phyloP scores from a whole-genome alignment of 768 basidiomycete species.

The Tylopilus balloui region DNA sequence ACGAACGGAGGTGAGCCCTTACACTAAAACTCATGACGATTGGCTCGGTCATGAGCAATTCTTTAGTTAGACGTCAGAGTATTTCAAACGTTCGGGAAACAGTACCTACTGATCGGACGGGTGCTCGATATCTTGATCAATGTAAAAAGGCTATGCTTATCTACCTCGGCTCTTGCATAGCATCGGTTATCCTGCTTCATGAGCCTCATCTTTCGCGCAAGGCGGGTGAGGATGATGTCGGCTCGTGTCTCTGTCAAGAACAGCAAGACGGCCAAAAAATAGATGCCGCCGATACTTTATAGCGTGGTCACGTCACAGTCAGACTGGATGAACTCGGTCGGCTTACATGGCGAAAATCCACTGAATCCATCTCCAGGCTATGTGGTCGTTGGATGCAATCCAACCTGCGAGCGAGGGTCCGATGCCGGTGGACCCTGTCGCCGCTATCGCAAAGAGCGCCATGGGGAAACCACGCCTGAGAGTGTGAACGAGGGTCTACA shows the following conservation, averaged over 20 bases:
- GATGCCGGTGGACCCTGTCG: slow-evolving; percentile 57
- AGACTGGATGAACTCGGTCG: not conserved
- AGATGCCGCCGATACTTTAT: slow-evolving; percentile 48
- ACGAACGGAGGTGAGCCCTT: slow-evolving; percentile 18
- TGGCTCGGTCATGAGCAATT: slow-evolving; percentile 46
- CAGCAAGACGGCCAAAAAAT: slow-evolving; percentile 46
- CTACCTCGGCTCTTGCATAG: slow-evolving; percentile 59
- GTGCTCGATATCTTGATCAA: slow-evolving; percentile 69
- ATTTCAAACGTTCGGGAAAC: not conserved
- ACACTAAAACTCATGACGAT: slow-evolving; percentile 72
- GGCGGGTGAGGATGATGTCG: slow-evolving; percentile 61
- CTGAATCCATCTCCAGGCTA: slow-evolving; percentile 82
- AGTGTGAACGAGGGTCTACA: slow-evolving; percentile 10
- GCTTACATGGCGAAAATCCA: slow-evolving; percentile 69
- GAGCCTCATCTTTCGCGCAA: slow-evolving; percentile 61
- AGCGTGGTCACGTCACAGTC: not conserved
- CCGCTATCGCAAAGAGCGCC: slow-evolving; percentile 62
- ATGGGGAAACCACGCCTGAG: slow-evolving; percentile 72
- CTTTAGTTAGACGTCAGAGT: slow-evolving; percentile 8
- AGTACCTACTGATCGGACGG: slow-evolving; percentile 62
- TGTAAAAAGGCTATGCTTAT: slow-evolving; percentile 48
- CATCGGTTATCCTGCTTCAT: slow-evolving; percentile 61
- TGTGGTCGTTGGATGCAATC: slow-evolving; percentile 52
- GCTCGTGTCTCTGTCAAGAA: slow-evolving; percentile 71
- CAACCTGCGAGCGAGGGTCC: slow-evolving; percentile 64